Percentiles rank a stretch among this genome's conserved stretches.
phyloP scores from a whole-genome alignment of 495 filamentous ascomycete species.

The Thermochaetoides thermophila region DNA sequence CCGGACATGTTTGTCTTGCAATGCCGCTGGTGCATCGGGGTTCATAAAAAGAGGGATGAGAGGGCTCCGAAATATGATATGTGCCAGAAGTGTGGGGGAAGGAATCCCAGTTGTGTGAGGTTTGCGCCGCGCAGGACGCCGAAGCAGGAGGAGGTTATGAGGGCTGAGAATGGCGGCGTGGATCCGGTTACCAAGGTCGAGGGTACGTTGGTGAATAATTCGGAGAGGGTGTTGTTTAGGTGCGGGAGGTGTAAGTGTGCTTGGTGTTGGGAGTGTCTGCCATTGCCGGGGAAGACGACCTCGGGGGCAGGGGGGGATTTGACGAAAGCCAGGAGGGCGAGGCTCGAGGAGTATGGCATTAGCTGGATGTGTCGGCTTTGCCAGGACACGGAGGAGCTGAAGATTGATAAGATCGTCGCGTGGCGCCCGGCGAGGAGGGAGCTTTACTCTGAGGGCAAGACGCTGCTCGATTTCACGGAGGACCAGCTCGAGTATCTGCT shows the following conservation, averaged over 20 bases:
- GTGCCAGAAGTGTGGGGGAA: conserved; percentile 52
- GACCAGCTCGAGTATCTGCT: conserved; percentile 78
- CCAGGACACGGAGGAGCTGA: conserved; percentile 31
- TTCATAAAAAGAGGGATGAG: conserved; percentile 48
- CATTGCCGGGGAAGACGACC: conserved; percentile 23
- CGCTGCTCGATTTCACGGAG: conserved; percentile 37
- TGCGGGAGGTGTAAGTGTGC: conserved; percentile 63
- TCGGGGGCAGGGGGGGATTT: conserved; percentile 26
- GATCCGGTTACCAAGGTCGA: conserved; percentile 59
- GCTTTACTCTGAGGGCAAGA: conserved; percentile 30
- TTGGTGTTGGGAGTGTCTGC: conserved; percentile 73
- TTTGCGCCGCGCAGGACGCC: conserved; percentile 55
- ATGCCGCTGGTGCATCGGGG: conserved; percentile 69
- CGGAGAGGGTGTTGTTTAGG: conserved; percentile 63
- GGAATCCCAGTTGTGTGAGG: conserved; percentile 47
- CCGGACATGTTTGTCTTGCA: conserved; percentile 72
- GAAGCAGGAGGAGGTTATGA: conserved; percentile 66
- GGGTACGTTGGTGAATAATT: conserved; percentile 52
- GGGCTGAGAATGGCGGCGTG: conserved; percentile 57
- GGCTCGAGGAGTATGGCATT: conserved; percentile 41
- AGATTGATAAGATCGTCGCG: conserved; percentile 60
- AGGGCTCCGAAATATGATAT: conserved; percentile 50
- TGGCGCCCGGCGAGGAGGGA: conserved; percentile 59
- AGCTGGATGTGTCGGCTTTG: conserved; percentile 72
- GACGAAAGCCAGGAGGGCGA: conserved; percentile 21